phyloP scores from a whole-genome alignment of 2,329 filamentous ascomycete species.

The Lachnellula hyalina region DNA sequence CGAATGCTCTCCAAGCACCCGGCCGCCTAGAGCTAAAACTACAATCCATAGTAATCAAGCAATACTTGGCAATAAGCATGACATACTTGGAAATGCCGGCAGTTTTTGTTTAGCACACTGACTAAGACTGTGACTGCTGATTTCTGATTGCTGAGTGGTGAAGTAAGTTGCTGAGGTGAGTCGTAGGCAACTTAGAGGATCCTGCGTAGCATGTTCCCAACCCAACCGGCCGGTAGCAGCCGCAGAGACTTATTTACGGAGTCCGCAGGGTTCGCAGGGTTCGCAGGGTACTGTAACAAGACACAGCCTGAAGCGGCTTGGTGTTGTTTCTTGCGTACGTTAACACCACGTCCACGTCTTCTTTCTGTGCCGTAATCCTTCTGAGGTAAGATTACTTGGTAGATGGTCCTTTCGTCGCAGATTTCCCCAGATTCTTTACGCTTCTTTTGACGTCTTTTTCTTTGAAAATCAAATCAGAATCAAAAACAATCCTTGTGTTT shows the following conservation, averaged over 20 bases:
- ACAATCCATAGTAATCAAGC: slow-evolving; percentile 1
- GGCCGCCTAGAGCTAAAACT: not conserved
- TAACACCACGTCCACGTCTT: not conserved
- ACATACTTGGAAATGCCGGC: not conserved
- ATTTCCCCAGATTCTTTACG: too few species aligned
- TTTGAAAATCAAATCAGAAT: too few species aligned
- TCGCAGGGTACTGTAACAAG: too few species aligned
- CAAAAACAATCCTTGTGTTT: not conserved
- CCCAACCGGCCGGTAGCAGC: not conserved
- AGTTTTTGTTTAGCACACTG: not conserved
- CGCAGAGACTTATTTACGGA: too few species aligned
- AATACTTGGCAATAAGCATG: not conserved
- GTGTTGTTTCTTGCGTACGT: too few species aligned
- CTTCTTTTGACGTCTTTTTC: too few species aligned
- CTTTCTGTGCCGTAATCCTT: not conserved
- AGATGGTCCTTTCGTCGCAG: too few species aligned
- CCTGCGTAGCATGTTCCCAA: not conserved
- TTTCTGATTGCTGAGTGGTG: too few species aligned
- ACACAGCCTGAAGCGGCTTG: not conserved
- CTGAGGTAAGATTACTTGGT: not conserved
- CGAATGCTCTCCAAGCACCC: not conserved
- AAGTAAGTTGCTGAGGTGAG: not conserved
- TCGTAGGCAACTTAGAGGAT: not conserved
- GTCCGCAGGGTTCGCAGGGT: too few species aligned
- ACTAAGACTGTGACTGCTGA: not conserved